Evolutionary conservation across 1,284 basidiomycete genomes (phyloP).

Genomic region (Macrocybe sp.): DNA sequence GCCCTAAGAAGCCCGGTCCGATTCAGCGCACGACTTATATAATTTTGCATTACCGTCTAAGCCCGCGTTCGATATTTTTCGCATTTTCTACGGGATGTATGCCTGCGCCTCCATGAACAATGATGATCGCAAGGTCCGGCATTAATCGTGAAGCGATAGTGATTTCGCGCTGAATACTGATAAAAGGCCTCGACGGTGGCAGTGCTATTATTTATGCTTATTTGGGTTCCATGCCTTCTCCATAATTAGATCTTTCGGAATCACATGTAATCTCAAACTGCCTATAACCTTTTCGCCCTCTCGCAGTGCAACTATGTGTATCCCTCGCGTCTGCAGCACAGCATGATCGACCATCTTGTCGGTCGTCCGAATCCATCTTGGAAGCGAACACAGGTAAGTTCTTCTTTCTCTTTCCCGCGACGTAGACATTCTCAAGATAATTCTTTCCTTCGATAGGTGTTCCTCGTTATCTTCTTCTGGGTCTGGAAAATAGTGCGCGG

Average conservation of each 20-base stretch:
- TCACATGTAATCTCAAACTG: background rate
- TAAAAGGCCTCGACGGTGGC: background rate
- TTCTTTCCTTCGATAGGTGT: conserved; percentile 45
- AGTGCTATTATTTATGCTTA: too few relatives aligned
- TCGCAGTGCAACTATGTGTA: background rate
- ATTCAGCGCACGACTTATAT: too few relatives aligned
- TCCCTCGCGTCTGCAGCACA: background rate
- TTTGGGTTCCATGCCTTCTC: background rate
- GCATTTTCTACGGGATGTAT: conserved; percentile 42
- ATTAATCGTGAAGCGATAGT: background rate
- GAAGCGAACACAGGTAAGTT: conserved; percentile 66
- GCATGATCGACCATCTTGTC: conserved; percentile 82
- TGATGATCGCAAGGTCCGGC: conserved; percentile 23
- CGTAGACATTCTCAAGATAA: background rate
- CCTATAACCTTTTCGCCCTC: background rate
- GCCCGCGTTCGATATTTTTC: conserved; percentile 42
- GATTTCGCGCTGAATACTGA: background rate
- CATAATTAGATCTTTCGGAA: background rate
- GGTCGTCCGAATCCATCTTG: conserved; percentile 74
- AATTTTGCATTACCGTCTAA: conserved; percentile 41
- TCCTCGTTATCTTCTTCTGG: conserved; percentile 90
- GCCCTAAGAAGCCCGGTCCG: background rate
- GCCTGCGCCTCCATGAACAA: conserved; percentile 70
- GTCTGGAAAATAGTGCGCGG: conserved; percentile 73
- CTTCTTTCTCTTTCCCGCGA: background rate